A percentile compares a stretch with the other conserved stretches of the same genome.
Conservation (phyloP, 371 early-diverging fungal species). For the Dentiscutata heterogama region DNA sequence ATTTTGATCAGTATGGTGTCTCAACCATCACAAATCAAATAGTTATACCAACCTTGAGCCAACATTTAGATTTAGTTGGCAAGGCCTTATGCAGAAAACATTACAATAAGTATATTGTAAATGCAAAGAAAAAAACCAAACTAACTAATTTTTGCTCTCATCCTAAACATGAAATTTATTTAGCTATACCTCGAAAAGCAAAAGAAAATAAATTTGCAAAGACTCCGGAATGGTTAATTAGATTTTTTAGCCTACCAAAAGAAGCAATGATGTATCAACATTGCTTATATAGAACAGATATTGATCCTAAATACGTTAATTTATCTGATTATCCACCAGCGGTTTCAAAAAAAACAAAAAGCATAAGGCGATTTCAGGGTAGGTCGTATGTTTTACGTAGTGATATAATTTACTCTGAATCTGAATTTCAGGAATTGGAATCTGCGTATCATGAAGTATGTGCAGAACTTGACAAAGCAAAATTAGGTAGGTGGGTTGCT, state of each 20-base stretch:
- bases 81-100: constrained; percentile 11
- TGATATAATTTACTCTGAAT: constrained; percentile 5
- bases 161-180: constrained; percentile 31
- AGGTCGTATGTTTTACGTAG: constrained; percentile 10
- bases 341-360: not conserved
- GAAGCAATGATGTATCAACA: not conserved
- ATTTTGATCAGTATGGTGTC: not conserved
- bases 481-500: not conserved
- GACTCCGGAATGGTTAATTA: not conserved
- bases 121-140: constrained; percentile 3
- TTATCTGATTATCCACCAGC: not conserved
- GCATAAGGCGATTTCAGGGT: not conserved
- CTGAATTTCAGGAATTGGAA: constrained; percentile 24
- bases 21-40: constrained; percentile 17
- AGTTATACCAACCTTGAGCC: not conserved
- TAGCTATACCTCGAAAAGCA: not conserved
- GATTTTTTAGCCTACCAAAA: not conserved
- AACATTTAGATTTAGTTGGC: not conserved
- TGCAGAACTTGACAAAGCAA: not conserved
- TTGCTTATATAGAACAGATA: constrained; percentile 9
- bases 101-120: constrained; percentile 32
- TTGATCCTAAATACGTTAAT: not conserved
- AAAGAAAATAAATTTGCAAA: not conserved
- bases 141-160: constrained; percentile 8
- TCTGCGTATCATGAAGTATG: constrained; percentile 6